Evolutionary conservation across 106 monocot genomes (phyloP), one percentile per base, ranked within the genome.

Genomic region (Dendrobium officinale): DNA sequence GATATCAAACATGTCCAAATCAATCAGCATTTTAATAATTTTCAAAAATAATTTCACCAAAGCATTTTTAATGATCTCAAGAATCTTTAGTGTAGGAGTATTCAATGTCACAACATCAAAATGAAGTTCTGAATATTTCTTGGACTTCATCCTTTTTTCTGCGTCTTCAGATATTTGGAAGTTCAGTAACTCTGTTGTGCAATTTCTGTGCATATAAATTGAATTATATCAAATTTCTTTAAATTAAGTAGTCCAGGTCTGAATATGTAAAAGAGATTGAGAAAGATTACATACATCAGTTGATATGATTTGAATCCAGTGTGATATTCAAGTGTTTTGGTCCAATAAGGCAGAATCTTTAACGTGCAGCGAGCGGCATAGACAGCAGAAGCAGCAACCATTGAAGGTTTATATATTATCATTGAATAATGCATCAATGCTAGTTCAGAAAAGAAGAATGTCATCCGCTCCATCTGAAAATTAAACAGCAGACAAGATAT

Each of bases 291-390:
- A 13, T 83, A 86, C 85, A 81, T 11, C 33, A 88, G n/a, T 18
- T 88, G 78, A 3, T 11, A 22, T 77, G 85, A 85, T 0, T 80
- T 80, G 81, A 80, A 88, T 9, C 88, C 81, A 13, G 88, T 86
- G 42, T 86, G 83, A 67, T 49, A 67, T 45, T 75, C 77, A 6
- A 88, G 86, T 3, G 88, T 86, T 17, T 78, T 74, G 47, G 76
- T 88, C 88, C 85, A 88, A 4, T 74, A 19, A 17, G 85, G 88
- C 64, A 11, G 73, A 82, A 83, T 88, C 10, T 75, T 83, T 2
- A 88, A 81, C 45, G 88, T 83, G 58, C 85, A 88, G 6, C 86
- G 77, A 0, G 88, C 85, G 15, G 83, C 66, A 74, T 85, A 88
- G 22, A 88, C 85, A 5, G 85, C 85, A 26, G 88, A 80, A 17